A percentile compares a stretch with the other conserved stretches of the same genome.
These are phyloP conservation scores for Termitomyces sp. DNA, from an alignment of 768 basidiomycete genomes.

Conservation along the genomic window DNA sequence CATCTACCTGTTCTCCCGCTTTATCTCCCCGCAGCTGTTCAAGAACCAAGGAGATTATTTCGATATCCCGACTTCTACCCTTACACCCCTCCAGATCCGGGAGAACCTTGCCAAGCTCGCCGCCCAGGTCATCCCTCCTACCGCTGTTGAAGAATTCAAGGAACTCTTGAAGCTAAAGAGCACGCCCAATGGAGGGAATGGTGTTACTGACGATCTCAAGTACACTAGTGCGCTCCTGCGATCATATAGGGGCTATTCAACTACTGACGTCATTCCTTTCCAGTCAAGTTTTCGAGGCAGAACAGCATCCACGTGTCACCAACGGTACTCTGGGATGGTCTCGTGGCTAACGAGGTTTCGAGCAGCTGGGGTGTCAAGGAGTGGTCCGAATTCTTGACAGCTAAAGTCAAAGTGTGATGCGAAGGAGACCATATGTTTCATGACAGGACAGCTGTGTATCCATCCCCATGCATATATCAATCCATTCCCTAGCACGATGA, in stretches of 20 bases:
- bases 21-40: constrained; percentile 52
- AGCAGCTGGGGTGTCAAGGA: constrained; percentile 81
- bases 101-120: constrained; percentile 66
- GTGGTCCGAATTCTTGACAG: constrained; percentile 72
- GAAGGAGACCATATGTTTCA: not conserved
- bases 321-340: constrained; percentile 74
- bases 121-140: constrained; percentile 44
- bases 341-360: constrained; percentile 66
- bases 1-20: not conserved
- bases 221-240: constrained; percentile 58
- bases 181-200: constrained; percentile 75
- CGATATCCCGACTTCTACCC: constrained; percentile 64
- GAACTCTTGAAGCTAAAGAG: constrained; percentile 61
- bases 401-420: constrained; percentile 46
- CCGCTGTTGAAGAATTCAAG: constrained; percentile 49
- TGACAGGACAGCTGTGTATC: not conserved
- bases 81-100: constrained; percentile 71
- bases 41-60: constrained; percentile 74
- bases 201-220: constrained; percentile 82
- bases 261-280: constrained; percentile 1
- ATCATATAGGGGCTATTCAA: not conserved
- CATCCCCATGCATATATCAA: not conserved
- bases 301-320: constrained; percentile 93
- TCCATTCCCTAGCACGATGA: not conserved
- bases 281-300: constrained; percentile 90